A percentile compares a stretch with the other conserved stretches of the same genome.
These are phyloP conservation scores for Phaeoacremonium minimum DNA, from an alignment of 2,329 filamentous ascomycete species.

Conservation along the genomic window DNA sequence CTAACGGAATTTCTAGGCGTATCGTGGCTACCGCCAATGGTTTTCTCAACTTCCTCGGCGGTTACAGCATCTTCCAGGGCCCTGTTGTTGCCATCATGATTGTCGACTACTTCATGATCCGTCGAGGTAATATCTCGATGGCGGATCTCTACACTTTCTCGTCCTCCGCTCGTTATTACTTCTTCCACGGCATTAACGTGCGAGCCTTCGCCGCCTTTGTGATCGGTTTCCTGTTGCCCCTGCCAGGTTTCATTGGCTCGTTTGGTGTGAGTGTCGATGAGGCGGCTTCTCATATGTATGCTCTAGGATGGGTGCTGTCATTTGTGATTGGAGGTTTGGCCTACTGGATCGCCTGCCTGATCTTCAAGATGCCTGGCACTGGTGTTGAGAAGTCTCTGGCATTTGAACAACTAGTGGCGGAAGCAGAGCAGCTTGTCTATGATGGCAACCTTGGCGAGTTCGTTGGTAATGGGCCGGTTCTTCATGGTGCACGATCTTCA, in stretches of 20 bases:
- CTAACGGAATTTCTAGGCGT: too few species aligned
- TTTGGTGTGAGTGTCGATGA: constrained; percentile 21
- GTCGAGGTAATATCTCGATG: constrained; percentile 31
- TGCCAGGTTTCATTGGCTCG: constrained; percentile 24
- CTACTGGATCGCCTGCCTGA: constrained; percentile 18
- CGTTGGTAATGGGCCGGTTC: not conserved
- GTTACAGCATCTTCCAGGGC: constrained; percentile 33
- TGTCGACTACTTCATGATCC: constrained; percentile 29
- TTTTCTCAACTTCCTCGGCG: constrained; percentile 35
- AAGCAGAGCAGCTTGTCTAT: not conserved
- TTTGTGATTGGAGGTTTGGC: constrained; percentile 20
- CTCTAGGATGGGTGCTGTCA: constrained; percentile 25
- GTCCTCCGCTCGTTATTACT: constrained; percentile 19
- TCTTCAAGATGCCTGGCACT: constrained; percentile 14
- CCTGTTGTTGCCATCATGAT: constrained; percentile 30
- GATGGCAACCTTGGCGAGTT: not conserved
- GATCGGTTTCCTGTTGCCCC: constrained; percentile 21
- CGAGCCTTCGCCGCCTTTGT: constrained; percentile 22
- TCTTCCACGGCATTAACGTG: constrained; percentile 23
- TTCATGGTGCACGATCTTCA: not conserved
- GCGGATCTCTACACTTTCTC: constrained; percentile 24
- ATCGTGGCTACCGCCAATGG: constrained; percentile 30
- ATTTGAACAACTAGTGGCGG: not conserved
- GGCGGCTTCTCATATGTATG: constrained; percentile 25
- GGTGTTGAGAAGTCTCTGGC: not conserved